These are phyloP conservation scores for Rhododendron simsii DNA, from an alignment of 148 eudicot genomes.

Conservation along the genomic window DNA sequence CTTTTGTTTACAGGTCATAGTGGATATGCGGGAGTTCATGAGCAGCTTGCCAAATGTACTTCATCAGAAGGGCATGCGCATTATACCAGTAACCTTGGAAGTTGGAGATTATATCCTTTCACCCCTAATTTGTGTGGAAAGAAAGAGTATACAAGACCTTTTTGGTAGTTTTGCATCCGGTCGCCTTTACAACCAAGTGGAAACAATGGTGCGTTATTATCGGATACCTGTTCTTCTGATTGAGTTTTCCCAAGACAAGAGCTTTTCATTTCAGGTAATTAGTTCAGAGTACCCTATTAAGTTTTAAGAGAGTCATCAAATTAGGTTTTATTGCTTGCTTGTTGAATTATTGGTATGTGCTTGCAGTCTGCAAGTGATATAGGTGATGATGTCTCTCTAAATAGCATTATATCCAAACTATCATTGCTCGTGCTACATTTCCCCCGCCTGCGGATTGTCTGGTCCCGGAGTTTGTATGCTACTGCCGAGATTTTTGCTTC, in stretches of 20 bases:
- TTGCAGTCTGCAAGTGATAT: slow-evolving; percentile 91
- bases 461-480: slow-evolving; percentile 99
- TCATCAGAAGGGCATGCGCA: slow-evolving; percentile 96
- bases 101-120: slow-evolving; percentile 98
- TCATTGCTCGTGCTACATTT: slow-evolving; percentile 91
- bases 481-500: slow-evolving; percentile 95
- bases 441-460: slow-evolving; percentile 92
- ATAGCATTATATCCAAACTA: slow-evolving; percentile 86
- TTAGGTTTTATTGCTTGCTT: neutral
- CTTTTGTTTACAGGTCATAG: slow-evolving; percentile 60
- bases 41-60: slow-evolving; percentile 99
- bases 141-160: slow-evolving; percentile 98
- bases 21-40: slow-evolving; percentile 99
- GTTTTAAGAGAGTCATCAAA: neutral
- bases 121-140: slow-evolving; percentile 87
- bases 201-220: slow-evolving; percentile 91
- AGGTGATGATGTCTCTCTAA: slow-evolving; percentile 86
- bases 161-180: slow-evolving; percentile 92
- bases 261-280: slow-evolving; percentile 98
- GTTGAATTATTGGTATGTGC: neutral
- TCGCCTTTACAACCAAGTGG: slow-evolving; percentile 88
- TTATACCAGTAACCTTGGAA: slow-evolving; percentile 90
- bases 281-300: neutral
- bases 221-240: slow-evolving; percentile 89
- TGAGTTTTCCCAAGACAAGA: slow-evolving; percentile 97